These are phyloP conservation scores for Apodospora peruviana DNA, from an alignment of 495 filamentous ascomycete species.

Conservation along the genomic window DNA sequence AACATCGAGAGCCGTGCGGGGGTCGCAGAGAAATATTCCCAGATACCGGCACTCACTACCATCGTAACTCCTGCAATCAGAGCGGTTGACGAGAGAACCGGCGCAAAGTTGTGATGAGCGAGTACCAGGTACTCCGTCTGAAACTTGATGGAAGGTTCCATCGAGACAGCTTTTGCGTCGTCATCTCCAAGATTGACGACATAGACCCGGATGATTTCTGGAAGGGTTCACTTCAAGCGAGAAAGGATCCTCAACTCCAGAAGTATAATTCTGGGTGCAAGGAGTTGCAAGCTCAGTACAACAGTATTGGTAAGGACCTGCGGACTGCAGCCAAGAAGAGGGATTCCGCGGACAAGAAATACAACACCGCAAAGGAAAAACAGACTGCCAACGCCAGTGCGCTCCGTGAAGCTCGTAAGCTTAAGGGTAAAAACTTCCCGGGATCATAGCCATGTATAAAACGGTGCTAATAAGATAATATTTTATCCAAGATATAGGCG, in stretches of 20 bases:
- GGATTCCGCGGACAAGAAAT: neutral
- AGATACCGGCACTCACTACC: conserved; percentile 8
- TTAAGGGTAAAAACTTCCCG: too few species aligned
- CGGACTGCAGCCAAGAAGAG: neutral
- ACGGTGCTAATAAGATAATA: too few species aligned
- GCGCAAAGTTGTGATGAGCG: conserved; percentile 10
- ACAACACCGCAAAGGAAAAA: neutral
- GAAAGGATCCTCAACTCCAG: neutral
- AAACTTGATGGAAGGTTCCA: conserved; percentile 15
- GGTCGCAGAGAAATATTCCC: conserved; percentile 13
- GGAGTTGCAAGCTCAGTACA: neutral
- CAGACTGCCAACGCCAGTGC: too few species aligned
- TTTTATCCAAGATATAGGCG: too few species aligned
- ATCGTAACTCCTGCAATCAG: conserved; percentile 15
- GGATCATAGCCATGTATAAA: too few species aligned
- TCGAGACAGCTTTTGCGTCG: conserved; percentile 14
- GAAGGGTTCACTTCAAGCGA: neutral
- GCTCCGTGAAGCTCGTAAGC: too few species aligned
- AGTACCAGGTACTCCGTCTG: conserved; percentile 16
- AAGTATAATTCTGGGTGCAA: neutral
- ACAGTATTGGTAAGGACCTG: neutral
- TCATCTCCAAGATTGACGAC: conserved; percentile 18
- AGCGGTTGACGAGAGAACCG: conserved; percentile 17
- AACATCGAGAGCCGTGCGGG: conserved; percentile 9
- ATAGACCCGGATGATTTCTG: conserved; percentile 12